These are phyloP conservation scores for Kwoniella mangroviensis DNA, from an alignment of 768 basidiomycete genomes.

Conservation along the genomic window DNA sequence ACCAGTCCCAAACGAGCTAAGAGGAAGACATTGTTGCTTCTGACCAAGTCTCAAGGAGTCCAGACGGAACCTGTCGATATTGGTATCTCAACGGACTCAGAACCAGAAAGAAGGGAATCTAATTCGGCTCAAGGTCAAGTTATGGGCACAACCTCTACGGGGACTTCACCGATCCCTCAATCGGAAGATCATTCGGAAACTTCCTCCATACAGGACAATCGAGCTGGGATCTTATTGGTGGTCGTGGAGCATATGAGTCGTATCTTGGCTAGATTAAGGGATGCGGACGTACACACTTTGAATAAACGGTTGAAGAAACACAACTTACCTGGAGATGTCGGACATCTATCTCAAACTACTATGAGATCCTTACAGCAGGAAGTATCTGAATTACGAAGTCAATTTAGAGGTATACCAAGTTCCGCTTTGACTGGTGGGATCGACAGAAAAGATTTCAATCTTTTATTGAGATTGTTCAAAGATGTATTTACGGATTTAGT, in stretches of 20 bases:
- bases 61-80: slow-evolving; percentile 67
- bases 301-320: slow-evolving; percentile 90
- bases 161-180: slow-evolving; percentile 55
- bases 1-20: slow-evolving; percentile 42
- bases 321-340: slow-evolving; percentile 76
- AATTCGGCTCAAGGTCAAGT: neutral
- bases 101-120: slow-evolving; percentile 8
- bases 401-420: slow-evolving; percentile 75
- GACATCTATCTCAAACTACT: slow-evolving; percentile 81
- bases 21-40: slow-evolving; percentile 60
- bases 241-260: slow-evolving; percentile 64
- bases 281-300: slow-evolving; percentile 83
- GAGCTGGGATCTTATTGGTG: slow-evolving; percentile 52
- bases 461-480: slow-evolving; percentile 79
- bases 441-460: slow-evolving; percentile 78
- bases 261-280: slow-evolving; percentile 68
- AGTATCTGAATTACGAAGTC: slow-evolving; percentile 68
- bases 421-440: slow-evolving; percentile 62
- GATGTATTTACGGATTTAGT: slow-evolving; percentile 84
- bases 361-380: slow-evolving; percentile 76
- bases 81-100: neutral
- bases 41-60: slow-evolving; percentile 69
- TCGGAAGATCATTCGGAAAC: slow-evolving; percentile 74
- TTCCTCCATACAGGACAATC: slow-evolving; percentile 67
- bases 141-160: slow-evolving; percentile 22